Base-by-base conservation (phyloP, 768 basidiomycete species). In the Tylopilus sp. region DNA sequence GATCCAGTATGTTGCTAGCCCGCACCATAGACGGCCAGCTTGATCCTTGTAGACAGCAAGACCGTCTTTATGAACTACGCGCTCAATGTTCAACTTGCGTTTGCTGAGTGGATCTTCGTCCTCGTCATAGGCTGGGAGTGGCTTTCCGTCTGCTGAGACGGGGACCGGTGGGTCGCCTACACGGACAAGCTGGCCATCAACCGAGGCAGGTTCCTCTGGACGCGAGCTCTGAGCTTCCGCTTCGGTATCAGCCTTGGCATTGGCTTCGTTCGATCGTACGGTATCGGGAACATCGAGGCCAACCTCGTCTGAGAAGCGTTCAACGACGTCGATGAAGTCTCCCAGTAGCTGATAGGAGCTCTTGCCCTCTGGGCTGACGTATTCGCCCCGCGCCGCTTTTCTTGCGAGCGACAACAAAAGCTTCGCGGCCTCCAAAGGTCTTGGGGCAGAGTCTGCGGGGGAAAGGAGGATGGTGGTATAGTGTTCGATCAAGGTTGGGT, bases 1-100 rank as follows among this genome's bases (percentile, higher is more conserved):
- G 70, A 95, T 95, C 96, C 96, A 99, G 66, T 96, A 98, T 0
- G 95, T 98, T 2, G 95, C 95, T 26, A 98, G 72, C 1, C 96
- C 97, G 6, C 92, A 89, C 96, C 95, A 99, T 26, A 99, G 72
- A 45, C 92, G 84, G 12, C 97, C 97, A 3, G 95, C 92, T 72
- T 99, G 97, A 67, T 99, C 97, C 67, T 92, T 93, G 72, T 98
- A 98, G 17, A 95, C 76, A 3, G 76, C 78, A 24, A 99, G 76
- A 16, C 97, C 97, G 60, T 98, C 94, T 56, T 85, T 82, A 26
- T 80, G 80, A 36, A 99, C 80, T 54, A 99, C 87, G 33, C 76
- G 73, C 63, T 96, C 95, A 53, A 99, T 85, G 63, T 98, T 91
- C 52, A 98, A 78, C 64, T 81, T 87, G 22, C 78, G 76, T 1